Evolutionary conservation across 495 filamentous ascomycete genomes (phyloP), one percentile per base, ranked within the genome.

Genomic region (Aspergillus asperescens): DNA sequence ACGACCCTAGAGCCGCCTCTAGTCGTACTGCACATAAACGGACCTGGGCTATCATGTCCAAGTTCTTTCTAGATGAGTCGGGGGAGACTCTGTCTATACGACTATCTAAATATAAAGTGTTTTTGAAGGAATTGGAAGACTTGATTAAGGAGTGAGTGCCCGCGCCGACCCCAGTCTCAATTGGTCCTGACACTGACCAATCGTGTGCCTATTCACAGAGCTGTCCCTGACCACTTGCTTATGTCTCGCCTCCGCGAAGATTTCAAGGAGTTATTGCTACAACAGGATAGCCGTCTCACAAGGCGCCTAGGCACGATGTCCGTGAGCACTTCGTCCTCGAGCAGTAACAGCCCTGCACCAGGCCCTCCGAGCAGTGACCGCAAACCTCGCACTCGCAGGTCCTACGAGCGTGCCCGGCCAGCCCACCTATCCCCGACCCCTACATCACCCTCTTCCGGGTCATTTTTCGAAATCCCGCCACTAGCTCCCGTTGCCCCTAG

Each of bases 1-100:
- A 75, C 29, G 47, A 58, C 53, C 63, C 64, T 39, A 64, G 58
- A 29, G 66, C 60, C 39, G 42, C n/a, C 13, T 15, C 63, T 18
- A 64, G 62, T n/a, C 61, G 63, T 10, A 72, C 71, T 13, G 60
- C 62, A 15, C 79, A 78, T 57, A 66, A 68, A 39, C 64, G 66
- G 32, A 72, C 73, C 12, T 88, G 84, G 84, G 54, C 68, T 9
- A 69, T 78, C 29, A 61, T 85, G 40, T 60, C 62, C 46, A 52
- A 61, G 1, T 72, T 70, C 53, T 81, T 86, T 56, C 67, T 68
- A 52, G 61, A 71, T 23, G 76, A 81, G 50, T 75, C 80, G 43
- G 68, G 74, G 1, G 70, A 74, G 23, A 58, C 70, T 0, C 61
- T 87, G 28, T 59, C 62, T 4, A 66, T 68, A 12, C 78, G 84